Evolutionary conservation across 2,329 filamentous ascomycete species (phyloP), one percentile per base, ranked within the genome.

Genomic region (Fusarium papillatum): DNA sequence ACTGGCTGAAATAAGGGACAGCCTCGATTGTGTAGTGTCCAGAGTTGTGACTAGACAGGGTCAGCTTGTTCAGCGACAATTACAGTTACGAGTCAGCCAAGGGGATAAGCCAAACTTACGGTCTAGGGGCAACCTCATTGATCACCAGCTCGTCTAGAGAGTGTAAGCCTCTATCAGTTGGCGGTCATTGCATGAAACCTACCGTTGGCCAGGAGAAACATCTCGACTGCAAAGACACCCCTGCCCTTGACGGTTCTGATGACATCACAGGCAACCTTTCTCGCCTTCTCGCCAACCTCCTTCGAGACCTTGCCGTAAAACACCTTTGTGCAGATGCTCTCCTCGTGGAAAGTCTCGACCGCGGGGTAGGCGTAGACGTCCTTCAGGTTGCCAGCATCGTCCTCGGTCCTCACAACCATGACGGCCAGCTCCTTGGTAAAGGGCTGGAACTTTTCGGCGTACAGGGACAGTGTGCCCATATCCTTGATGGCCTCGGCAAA

Each of bases 11-110:
- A 71, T 96, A 91, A 0, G 93, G 92, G 61, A 97, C 95, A 6
- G 95, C 95, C 86, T 99, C 96, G 76, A 98, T 98, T 4, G 95
- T 98, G 85, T 96, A 96, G 85, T 98, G 97, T 1, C 97, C 97
- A 0, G 95, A 97, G 86, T 98, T 98, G 85, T 98, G 96, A 39
- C 63, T 65, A 43, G 19, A 43, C 3, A 61, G 22, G 6, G 66
- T 66, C 36, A 68, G 72, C 61, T 73, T 63, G 91, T 46, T 39
- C 39, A 36, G 7, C 16, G 38, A 17, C 46, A 48, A 26, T 48
- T 48, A 48, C 14, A 5, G 22, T 5, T 48, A 17, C 14, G 9
- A 38, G 41, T 14, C 4, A 22, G 48, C 5, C 8, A n/a, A 19
- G 9, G 29, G 17, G 16, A 9, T 6, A 22, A 24, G 7, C 2